Base-by-base conservation (phyloP, 257 asterid species). In the Primulina huaijiensis region DNA sequence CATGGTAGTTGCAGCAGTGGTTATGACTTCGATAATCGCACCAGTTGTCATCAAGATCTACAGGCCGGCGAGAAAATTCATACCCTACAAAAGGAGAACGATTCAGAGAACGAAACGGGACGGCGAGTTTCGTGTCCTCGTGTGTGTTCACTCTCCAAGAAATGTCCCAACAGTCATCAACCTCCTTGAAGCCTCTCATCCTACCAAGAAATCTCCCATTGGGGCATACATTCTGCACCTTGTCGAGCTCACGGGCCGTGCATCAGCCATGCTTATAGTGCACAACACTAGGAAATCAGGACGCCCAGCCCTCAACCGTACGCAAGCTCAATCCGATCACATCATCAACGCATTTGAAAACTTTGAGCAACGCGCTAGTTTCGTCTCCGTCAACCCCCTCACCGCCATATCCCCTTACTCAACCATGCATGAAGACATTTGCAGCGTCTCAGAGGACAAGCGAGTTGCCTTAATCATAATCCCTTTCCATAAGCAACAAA, bases 381-480 rank as follows among this genome's bases (percentile, higher is more conserved):
- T 76, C 73, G 92, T 91, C 7, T 78, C 91, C 0, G 86, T 94
- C 17, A 87, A 89, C 34, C 89, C 96, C 1, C 84, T 89, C 33
- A 94, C 99, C 0, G 95, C 95, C 1, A 84, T 94, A 38, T 94
- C 99, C 5, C 99, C 99, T 10, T 94, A 91, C 86, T 83, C 96
- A 0, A 94, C 96, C 0, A 91, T 94, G 90, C 99, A 94, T 19
- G 99, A 94, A 72, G 99, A 91, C 53, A 84, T 94, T 0, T 91
- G 95, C 75, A 76, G 72, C 30, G 84, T 94, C 21, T 96, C 97
- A 0, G 95, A 89, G 82, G 99, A 94, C 61, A 91, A 94, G 17
- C 85, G 95, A 0, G 90, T 79, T 0, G 91, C 96, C 0, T 55
- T 94, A 8, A 71, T 94, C 2, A 83, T 94, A 61, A 40, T 94